Base-by-base conservation (phyloP, 2,329 filamentous ascomycete genomes). In the Coniochaeta sp. region DNA sequence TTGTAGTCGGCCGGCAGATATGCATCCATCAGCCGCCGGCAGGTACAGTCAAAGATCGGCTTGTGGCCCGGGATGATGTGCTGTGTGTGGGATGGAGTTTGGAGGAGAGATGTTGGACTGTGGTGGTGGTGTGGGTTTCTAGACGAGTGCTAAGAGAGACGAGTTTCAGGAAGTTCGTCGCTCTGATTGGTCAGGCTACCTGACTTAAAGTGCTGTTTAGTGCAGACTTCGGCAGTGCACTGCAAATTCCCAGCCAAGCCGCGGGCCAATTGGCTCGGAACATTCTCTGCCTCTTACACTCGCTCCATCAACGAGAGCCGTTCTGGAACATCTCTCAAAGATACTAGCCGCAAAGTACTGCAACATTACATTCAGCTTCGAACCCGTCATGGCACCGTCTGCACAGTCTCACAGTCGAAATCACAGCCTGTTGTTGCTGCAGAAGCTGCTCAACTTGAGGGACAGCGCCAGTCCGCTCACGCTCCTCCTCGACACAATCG, bases 391-490 rank as follows among this genome's bases (percentile, higher is more conserved):
- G 85, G 76, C 84, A 31, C 79, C 83, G 5, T 75, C 78, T 22
- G 76, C 78, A n/a, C 75, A 82, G 52, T 77, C 82, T 55, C 90
- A 96, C 69, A 82, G 89, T 33, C 85, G 91, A 64, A 93, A 91
- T 22, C 92, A 96, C 74, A 93, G 92, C 71, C 77, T 96, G 24
- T 83, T 96, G 2, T 79, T 96, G 2, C 86, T 96, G 60, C 90
- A 92, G 64, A 93, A 91, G 70, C 79, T 96, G 1, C 80, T 96
- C 64, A 90, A 87, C 69, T 79, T 91, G 60, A 84, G 91, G 63
- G 89, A 95, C 72, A 86, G 85, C 60, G 86, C 89, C 16, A 96
- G 91, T 57, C 93, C 93, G 2, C 86, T 98, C 68, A 97, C 93
- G 0, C 78, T 98, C 28, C 75, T 97, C 3, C 80, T 96, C 60